phyloP scores from a whole-genome alignment of 2,329 filamentous ascomycete species.

The Myriangium duriaei region DNA sequence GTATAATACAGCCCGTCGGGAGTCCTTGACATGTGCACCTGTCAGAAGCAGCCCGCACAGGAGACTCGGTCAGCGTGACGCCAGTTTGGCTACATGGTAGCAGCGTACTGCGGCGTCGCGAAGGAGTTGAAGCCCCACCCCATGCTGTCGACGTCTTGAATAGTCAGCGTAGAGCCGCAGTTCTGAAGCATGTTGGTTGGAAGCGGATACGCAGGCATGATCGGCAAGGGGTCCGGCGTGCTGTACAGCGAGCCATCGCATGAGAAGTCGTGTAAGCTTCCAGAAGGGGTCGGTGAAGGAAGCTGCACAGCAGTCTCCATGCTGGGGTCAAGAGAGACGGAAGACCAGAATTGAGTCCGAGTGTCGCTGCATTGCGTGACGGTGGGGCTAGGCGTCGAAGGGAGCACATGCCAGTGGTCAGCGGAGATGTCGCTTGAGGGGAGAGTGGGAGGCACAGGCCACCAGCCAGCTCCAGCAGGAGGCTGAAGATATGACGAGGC shows the following conservation, averaged over 20 bases:
- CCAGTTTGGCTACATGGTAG: slow-evolving; percentile 69
- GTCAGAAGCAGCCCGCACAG: slow-evolving; percentile 21
- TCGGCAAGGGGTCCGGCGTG: slow-evolving; percentile 59
- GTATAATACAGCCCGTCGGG: slow-evolving; percentile 10
- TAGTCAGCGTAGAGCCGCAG: slow-evolving; percentile 56
- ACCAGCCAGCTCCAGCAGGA: slow-evolving; percentile 33
- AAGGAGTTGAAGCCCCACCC: slow-evolving; percentile 85
- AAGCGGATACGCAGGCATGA: slow-evolving; percentile 65
- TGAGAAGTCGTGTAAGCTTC: slow-evolving; percentile 59
- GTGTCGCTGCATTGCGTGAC: slow-evolving; percentile 59
- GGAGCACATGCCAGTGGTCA: slow-evolving; percentile 81
- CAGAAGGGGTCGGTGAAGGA: slow-evolving; percentile 67
- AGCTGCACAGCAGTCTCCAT: slow-evolving; percentile 59
- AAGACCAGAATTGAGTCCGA: slow-evolving; percentile 47
- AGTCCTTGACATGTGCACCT: slow-evolving; percentile 29
- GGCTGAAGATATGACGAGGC: slow-evolving; percentile 46
- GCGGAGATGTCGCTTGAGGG: slow-evolving; percentile 55
- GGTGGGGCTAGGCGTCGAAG: slow-evolving; percentile 69
- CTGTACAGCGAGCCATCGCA: slow-evolving; percentile 53
- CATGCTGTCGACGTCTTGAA: slow-evolving; percentile 60
- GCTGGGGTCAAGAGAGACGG: slow-evolving; percentile 33
- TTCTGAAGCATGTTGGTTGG: slow-evolving; percentile 76
- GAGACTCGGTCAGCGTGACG: slow-evolving; percentile 29
- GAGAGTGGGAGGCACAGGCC: background rate
- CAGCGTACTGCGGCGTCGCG: slow-evolving; percentile 51